Percentiles rank a stretch among this genome's conserved stretches.
phyloP scores from a whole-genome alignment of 148 eudicot genomes.

The Arctostaphylos glauca region DNA sequence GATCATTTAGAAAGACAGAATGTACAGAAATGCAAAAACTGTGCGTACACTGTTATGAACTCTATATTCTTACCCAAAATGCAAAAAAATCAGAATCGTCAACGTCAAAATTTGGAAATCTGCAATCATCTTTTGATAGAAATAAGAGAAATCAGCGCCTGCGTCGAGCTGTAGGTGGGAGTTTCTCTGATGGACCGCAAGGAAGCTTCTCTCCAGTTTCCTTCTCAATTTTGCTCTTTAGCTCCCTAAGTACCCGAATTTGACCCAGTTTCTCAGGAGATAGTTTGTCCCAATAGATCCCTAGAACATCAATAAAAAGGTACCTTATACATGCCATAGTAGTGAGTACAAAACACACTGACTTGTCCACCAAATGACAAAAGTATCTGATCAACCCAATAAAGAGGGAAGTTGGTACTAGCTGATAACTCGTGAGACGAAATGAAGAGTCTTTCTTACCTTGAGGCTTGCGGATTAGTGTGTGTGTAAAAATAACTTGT shows the following conservation, averaged over 20 bases:
- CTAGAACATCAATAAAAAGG: slow-evolving; percentile 26
- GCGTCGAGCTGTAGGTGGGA: slow-evolving; percentile 70
- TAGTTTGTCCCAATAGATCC: slow-evolving; percentile 90
- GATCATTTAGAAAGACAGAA: too few relatives aligned
- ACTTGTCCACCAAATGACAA: not conserved
- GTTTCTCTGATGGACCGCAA: slow-evolving; percentile 71
- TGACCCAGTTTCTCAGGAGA: slow-evolving; percentile 88
- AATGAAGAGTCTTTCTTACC: slow-evolving; percentile 37
- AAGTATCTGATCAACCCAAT: not conserved
- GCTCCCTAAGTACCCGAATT: slow-evolving; percentile 64
- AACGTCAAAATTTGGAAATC: not conserved
- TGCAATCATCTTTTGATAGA: not conserved
- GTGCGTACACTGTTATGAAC: not conserved
- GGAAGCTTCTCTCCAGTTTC: slow-evolving; percentile 85
- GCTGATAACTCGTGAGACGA: not conserved
- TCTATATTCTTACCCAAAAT: not conserved
- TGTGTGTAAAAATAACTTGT: slow-evolving; percentile 69
- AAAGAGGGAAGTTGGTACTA: not conserved
- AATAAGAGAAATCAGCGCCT: slow-evolving; percentile 9
- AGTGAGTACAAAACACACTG: not conserved
- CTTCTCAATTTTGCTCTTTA: slow-evolving; percentile 71
- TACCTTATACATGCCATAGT: not conserved
- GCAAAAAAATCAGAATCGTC: not conserved
- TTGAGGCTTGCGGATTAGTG: slow-evolving; percentile 80
- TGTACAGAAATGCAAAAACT: not conserved